Evolutionary conservation across 352 stramenopile genomes (phyloP).

Genomic region (Blastocystis sp.): DNA sequence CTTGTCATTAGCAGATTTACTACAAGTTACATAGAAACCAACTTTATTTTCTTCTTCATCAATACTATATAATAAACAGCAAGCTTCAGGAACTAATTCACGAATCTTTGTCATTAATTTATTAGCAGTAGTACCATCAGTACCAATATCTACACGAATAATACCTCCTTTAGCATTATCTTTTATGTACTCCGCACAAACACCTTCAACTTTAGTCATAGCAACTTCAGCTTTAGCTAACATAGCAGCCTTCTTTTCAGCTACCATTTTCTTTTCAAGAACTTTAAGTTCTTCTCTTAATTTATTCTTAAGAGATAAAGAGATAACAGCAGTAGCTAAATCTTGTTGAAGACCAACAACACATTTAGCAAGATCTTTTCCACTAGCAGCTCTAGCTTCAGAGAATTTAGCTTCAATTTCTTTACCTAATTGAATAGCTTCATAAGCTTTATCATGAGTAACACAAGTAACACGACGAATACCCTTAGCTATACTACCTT

Average conservation of each 20-base stretch:
- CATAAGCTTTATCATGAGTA: conserved; percentile 61
- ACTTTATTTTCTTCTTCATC: conserved; percentile 70
- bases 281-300: conserved; percentile 64
- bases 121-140: conserved; percentile 59
- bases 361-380: conserved; percentile 45
- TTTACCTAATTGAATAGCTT: conserved; percentile 61
- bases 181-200: conserved; percentile 43
- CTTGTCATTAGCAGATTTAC: conserved; percentile 52
- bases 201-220: conserved; percentile 45
- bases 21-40: conserved; percentile 69
- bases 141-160: conserved; percentile 64
- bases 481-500: conserved; percentile 81
- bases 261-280: conserved; percentile 57
- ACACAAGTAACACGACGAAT: conserved; percentile 81
- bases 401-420: conserved; percentile 58
- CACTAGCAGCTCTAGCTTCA: conserved; percentile 45
- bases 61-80: conserved; percentile 65
- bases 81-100: conserved; percentile 60
- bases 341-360: conserved; percentile 46
- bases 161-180: conserved; percentile 42
- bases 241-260: conserved; percentile 52
- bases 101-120: conserved; percentile 78
- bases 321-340: conserved; percentile 50
- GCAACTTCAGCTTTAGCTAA: conserved; percentile 46
- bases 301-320: conserved; percentile 52